Base-by-base conservation (phyloP, 345 rosid species). In the Bruguiera gymnorhiza region DNA sequence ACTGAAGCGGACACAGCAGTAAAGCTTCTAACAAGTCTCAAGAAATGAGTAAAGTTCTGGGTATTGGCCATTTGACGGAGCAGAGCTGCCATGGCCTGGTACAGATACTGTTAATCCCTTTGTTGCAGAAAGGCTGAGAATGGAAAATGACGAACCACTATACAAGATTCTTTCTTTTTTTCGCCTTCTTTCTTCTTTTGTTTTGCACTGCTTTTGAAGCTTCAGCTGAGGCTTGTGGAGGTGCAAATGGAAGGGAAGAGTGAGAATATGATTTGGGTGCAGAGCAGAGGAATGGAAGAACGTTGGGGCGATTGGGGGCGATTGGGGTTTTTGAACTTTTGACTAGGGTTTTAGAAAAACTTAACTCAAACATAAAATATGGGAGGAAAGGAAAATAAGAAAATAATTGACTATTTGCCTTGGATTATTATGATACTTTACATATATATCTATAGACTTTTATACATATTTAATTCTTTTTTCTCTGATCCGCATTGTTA, bases 31-130 rank as follows among this genome's bases (percentile, higher is more conserved):
- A 66, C 58, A 31, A 73, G 30, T 63, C 69, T 48, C 59, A 30
- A 23, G 52, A 72, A 46, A 16, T 23, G 70, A 61, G 21, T 63
- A 65, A 34, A 27, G 66, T 61, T 62, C 68, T 67, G 83, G 30
- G 73, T 51, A 61, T 55, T 82, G 64, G 73, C 65, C 39, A 75
- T 67, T 62, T 55, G 75, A 31, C 63, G 75, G 66, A 77, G 66
- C 30, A 80, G 67, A 70, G 80, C 60, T 60, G 73, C 63, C 80
- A 64, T 70, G 21, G 82, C 73, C 73, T 59, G 34, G 29, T 65
- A 60, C 18, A 43, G 50, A 43, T 43, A 75, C 16, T 62, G 23
- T 20, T 19, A 24, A 56, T 56, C 24, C 30, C 43, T 24, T 57
- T 54, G 61, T 52, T 27, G 69, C 62, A 27, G 36, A 50, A 29